These are phyloP conservation scores for Linderina pennispora DNA, from an alignment of 192 early-diverging fungal species.

Conservation along the genomic window DNA sequence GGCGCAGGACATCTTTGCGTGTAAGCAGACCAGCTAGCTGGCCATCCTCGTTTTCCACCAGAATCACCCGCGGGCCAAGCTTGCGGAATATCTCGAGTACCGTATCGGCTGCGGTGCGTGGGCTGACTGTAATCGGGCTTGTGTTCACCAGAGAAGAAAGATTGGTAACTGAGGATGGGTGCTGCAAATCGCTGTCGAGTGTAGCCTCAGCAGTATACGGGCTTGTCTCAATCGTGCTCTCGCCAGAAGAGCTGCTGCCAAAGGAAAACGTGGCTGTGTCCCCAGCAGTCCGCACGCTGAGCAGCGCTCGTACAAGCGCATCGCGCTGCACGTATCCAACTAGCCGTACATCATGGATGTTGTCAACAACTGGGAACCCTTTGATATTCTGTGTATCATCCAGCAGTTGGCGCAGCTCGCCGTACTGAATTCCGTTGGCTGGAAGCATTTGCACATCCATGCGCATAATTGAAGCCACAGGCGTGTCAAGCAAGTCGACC, in stretches of 20 bases:
- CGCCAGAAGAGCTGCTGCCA: neutral
- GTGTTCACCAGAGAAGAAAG: constrained; percentile 40
- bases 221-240: neutral
- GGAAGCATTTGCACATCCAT: neutral
- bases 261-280: neutral
- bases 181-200: neutral
- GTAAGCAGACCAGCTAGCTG: constrained; percentile 64
- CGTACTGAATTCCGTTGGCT: neutral
- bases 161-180: too few species aligned
- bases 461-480: constrained; percentile 6
- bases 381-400: constrained; percentile 46
- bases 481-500: constrained; percentile 56
- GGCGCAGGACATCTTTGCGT: constrained; percentile 64
- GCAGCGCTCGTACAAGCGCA: constrained; percentile 11
- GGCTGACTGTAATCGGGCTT: constrained; percentile 68
- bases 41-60: constrained; percentile 60
- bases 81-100: constrained; percentile 81
- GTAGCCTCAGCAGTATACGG: neutral
- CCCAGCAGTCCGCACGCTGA: neutral
- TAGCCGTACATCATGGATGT: constrained; percentile 50
- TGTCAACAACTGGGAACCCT: constrained; percentile 74
- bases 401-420: constrained; percentile 45
- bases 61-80: constrained; percentile 67
- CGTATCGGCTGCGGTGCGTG: constrained; percentile 62
- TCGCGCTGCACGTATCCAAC: constrained; percentile 66